Percentiles rank a stretch among this genome's conserved stretches.
phyloP scores from a whole-genome alignment of 768 basidiomycete genomes.

The Pleurotus djamor region DNA sequence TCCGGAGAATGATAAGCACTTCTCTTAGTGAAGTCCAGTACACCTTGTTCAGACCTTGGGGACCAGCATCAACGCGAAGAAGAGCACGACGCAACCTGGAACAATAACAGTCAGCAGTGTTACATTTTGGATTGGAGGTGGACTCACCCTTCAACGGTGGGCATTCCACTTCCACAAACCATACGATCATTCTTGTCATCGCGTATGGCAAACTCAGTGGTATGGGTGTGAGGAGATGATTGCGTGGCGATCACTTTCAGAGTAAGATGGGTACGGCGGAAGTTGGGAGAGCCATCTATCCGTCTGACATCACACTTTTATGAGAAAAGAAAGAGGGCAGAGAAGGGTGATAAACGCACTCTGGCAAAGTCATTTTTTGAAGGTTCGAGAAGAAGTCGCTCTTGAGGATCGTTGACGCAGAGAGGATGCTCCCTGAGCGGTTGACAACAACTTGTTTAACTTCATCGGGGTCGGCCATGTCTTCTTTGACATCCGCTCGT shows the following conservation, averaged over 20 bases:
- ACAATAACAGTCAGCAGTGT: not conserved
- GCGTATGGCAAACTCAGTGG: constrained; percentile 34
- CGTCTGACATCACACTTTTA: constrained; percentile 35
- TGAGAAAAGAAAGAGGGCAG: not conserved
- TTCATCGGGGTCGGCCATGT: constrained; percentile 86
- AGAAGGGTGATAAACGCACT: constrained; percentile 39
- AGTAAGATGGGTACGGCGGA: constrained; percentile 75
- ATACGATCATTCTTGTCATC: constrained; percentile 45
- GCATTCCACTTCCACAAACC: constrained; percentile 94
- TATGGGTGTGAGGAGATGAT: constrained; percentile 24
- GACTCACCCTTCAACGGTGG: constrained; percentile 79
- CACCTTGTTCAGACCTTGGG: constrained; percentile 70
- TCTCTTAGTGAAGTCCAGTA: constrained; percentile 97
- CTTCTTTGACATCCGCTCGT: constrained; percentile 61
- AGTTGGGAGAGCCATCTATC: constrained; percentile 94
- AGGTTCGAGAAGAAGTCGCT: constrained; percentile 92
- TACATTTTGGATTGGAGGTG: not conserved
- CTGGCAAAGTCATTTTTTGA: constrained; percentile 95
- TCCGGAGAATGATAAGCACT: constrained; percentile 32
- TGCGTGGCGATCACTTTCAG: constrained; percentile 32
- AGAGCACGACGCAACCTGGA: constrained; percentile 76
- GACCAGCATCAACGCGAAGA: constrained; percentile 75
- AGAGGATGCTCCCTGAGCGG: constrained; percentile 82
- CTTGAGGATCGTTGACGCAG: constrained; percentile 92
- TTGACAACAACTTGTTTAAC: constrained; percentile 83